Evolutionary conservation across 2,329 filamentous ascomycete species (phyloP), one percentile per base, ranked within the genome.

Genomic region (Grosmannia clavigera): DNA sequence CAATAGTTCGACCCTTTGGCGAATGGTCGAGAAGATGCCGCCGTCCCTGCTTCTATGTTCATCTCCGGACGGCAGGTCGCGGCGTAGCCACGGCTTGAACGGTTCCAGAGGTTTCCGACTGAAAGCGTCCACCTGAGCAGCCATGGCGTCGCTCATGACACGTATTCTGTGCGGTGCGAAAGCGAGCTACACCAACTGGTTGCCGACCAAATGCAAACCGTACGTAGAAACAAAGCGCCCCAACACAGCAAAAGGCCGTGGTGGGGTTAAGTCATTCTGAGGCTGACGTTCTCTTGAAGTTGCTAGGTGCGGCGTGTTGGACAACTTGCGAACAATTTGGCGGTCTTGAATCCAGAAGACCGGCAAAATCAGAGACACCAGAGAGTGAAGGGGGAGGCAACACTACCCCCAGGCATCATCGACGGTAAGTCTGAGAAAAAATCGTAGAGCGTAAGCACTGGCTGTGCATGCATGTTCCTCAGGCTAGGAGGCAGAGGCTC

Each of bases 41-140:
- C 14, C 40, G 12, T 27, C 5, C 12, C 29, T 33, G 38, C 25
- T 46, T 2, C 35, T 16, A 12, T 35, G 33, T 6, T 53, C 25
- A 50, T 22, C 48, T 12, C 10, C 22, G 22, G 25, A 3, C 2
- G 50, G 57, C 25, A 50, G 16, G 33, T 57, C 56, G 38, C 54
- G 53, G 29, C 61, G 62, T 29, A 64, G 64, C 67, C 69, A 70
- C 58, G 65, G 65, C 35, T 65, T 65, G 55, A 67, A 65, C 35
- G 66, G 61, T 57, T 67, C 65, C 52, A 69, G 60, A 16, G 61
- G 35, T 33, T 57, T 58, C 51, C 62, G 65, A 43, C 53, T 62
- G 43, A 66, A 52, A 35, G 66, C 53, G 43, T 68, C 68, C 40
- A 69, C 59, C 55, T 68, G 68, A 22, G 70, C 57, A 52, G 66